A percentile compares a stretch with the other conserved stretches of the same genome.
phyloP scores from a whole-genome alignment of 2,329 filamentous ascomycete genomes.

The Xylariaceae sp. region DNA sequence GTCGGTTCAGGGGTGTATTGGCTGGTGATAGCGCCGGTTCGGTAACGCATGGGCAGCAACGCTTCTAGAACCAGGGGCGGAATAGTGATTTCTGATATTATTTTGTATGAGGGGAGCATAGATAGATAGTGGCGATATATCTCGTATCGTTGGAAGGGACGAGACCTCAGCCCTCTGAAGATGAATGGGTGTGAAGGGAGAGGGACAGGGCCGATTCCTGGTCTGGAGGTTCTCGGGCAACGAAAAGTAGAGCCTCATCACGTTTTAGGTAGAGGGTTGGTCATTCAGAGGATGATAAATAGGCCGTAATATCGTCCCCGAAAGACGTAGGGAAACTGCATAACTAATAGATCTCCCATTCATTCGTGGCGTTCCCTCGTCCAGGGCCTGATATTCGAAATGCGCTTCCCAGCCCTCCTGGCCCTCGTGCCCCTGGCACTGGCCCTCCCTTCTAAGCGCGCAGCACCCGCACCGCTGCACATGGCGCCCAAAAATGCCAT shows the following conservation, averaged over 20 bases:
- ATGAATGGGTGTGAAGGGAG: too few species aligned
- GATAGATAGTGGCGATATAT: constrained; percentile 10
- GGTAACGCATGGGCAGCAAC: constrained; percentile 11
- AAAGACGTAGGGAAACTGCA: too few species aligned
- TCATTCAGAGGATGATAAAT: constrained; percentile 22
- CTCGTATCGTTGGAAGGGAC: too few species aligned
- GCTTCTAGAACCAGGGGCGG: constrained; percentile 20
- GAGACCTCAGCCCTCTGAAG: not conserved
- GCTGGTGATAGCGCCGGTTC: constrained; percentile 2
- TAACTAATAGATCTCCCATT: too few species aligned
- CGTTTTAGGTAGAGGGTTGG: constrained; percentile 12
- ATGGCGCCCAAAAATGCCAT: constrained; percentile 29
- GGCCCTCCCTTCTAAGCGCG: constrained; percentile 31
- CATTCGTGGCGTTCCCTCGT: too few species aligned
- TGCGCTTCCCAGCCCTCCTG: constrained; percentile 26
- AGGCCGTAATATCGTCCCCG: too few species aligned
- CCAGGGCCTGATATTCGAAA: too few species aligned
- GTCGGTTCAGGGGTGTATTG: constrained; percentile 11
- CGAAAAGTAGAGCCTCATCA: not conserved
- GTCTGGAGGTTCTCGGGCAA: constrained; percentile 12
- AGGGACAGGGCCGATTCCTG: constrained; percentile 8
- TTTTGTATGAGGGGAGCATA: not conserved
- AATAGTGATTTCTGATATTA: too few species aligned
- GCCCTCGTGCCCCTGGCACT: constrained; percentile 28
- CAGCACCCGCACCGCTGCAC: constrained; percentile 30